These are phyloP conservation scores for Lentinus polychrous DNA, from an alignment of 1,284 basidiomycete species.

Conservation along the genomic window DNA sequence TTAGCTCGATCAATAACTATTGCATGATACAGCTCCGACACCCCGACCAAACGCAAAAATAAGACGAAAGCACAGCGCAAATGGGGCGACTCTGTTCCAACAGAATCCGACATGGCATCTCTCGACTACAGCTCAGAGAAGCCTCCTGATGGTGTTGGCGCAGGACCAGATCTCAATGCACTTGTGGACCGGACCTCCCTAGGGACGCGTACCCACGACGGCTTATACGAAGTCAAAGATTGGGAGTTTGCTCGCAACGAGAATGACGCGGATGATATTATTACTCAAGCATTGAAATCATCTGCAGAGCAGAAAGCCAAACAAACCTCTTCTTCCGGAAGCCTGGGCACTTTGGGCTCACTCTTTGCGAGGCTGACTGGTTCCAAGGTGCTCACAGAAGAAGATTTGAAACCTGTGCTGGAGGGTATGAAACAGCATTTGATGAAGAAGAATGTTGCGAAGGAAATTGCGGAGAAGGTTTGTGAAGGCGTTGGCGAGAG, in stretches of 20 bases:
- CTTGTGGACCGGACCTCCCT: constrained; percentile 77
- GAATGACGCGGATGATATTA: constrained; percentile 47
- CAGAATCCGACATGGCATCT: constrained; percentile 81
- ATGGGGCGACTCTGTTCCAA: constrained; percentile 82
- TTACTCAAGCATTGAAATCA: constrained; percentile 45
- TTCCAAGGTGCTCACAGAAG: constrained; percentile 74
- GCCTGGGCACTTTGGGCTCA: constrained; percentile 60
- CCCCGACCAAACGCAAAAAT: constrained; percentile 47
- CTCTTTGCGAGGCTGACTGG: constrained; percentile 84
- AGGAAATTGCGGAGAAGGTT: constrained; percentile 90
- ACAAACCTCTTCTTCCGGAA: constrained; percentile 27
- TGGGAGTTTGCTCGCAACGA: constrained; percentile 64
- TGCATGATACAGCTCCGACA: constrained; percentile 50
- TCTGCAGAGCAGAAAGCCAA: constrained; percentile 28
- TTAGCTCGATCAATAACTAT: constrained; percentile 5
- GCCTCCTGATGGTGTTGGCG: constrained; percentile 24
- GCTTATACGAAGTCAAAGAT: constrained; percentile 91
- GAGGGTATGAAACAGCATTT: constrained; percentile 95
- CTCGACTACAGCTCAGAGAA: constrained; percentile 78
- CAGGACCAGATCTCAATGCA: constrained; percentile 46
- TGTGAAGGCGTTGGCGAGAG: constrained; percentile 89
- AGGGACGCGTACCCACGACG: constrained; percentile 75
- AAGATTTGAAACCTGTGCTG: constrained; percentile 84
- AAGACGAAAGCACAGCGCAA: constrained; percentile 81
- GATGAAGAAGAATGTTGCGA: constrained; percentile 98